Evolutionary conservation across 371 early-diverging fungal genomes (phyloP), one percentile per base, ranked within the genome.

Genomic region (Mortierella sp.): DNA sequence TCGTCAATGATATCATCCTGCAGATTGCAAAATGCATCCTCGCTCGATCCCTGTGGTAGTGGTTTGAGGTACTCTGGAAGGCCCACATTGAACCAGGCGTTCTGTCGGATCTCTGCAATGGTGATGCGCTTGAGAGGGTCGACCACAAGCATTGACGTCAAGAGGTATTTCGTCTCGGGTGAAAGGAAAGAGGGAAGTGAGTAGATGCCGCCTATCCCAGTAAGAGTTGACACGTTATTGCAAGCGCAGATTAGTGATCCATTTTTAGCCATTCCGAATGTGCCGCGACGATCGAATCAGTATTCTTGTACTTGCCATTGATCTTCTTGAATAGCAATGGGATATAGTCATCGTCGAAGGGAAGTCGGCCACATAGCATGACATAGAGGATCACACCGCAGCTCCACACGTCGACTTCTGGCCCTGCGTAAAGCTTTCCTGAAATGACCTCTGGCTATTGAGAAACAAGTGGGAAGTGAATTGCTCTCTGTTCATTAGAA

Each of bases 321-420:
- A 98, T 99, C 83, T 97, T 98, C 85, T 96, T 96, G 87, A 97
- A 98, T 64, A 98, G 88, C 13, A 94, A 91, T 0, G 98, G 98
- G 63, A 99, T 98, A 82, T 98, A 96, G 84, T 99, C 99, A 86
- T 99, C 99, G 82, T 99, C 99, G 87, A 99, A 99, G 2, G 99
- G 99, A 37, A 99, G 90, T 70, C 96, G 91, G 9, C 99, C 99
- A 86, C 97, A 97, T n/a, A 99, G 91, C 97, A 99, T 97, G n/a
- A 99, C 99, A 85, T 99, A 99, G 24, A 99, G 89, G 72, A 99
- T 97, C 8, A 99, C 99, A 31, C 99, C 99, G 80, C 98, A 96
- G 79, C 96, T 96, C 99, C 99, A 99, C 2, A 99, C 96, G 90
- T 99, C 99, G 7, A 99, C 97, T 87, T 99, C 99, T 8, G 99